Evolutionary conservation across 306 rosid genomes (phyloP), one percentile per base, ranked within the genome.

Genomic region (Lagenaria siceraria): DNA sequence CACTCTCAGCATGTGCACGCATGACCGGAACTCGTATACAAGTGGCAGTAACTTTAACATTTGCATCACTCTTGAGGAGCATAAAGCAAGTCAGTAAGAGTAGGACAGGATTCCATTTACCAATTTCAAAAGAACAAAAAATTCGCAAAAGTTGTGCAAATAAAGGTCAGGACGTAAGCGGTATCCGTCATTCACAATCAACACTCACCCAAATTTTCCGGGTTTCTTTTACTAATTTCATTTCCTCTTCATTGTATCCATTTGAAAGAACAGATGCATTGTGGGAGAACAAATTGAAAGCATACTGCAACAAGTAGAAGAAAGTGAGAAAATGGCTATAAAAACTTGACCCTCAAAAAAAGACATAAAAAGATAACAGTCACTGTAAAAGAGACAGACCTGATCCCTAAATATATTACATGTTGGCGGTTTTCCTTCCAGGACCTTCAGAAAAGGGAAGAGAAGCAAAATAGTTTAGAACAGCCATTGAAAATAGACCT

Each of bases 1-100:
- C 89, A 77, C 97, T 91, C 86, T 92, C 99, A 17, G 99, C 97
- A 80, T 96, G 99, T 40, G 99, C 99, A 17, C 99, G 89, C 99
- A 96, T 92, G 49, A 96, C 96, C 76, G 99, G 97, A 82, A 96
- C 99, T 59, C 99, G 87, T 61, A 96, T 87, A 42, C 99, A 96
- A 61, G 98, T 96, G 5, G 99, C 99, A 40, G 97, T 92, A 63
- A 96, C 93, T 87, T 87, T 95, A 73, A 96, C 91, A 46, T 92
- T 84, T 42, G 78, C 82, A 83, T 96, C 90, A 82, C 87, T 96
- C 99, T 96, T 88, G 64, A 62, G 43, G 33, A 22, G 2, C 48
- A 36, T n/a, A 55, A 77, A 9, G 78, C 65, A 71, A n/a, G 29
- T 56, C 48, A 78, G 46, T 58, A 52, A 19, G 25, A 33, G 27